Evolutionary conservation across 495 filamentous ascomycete species (phyloP).

Genomic region (Letharia columbiana): DNA sequence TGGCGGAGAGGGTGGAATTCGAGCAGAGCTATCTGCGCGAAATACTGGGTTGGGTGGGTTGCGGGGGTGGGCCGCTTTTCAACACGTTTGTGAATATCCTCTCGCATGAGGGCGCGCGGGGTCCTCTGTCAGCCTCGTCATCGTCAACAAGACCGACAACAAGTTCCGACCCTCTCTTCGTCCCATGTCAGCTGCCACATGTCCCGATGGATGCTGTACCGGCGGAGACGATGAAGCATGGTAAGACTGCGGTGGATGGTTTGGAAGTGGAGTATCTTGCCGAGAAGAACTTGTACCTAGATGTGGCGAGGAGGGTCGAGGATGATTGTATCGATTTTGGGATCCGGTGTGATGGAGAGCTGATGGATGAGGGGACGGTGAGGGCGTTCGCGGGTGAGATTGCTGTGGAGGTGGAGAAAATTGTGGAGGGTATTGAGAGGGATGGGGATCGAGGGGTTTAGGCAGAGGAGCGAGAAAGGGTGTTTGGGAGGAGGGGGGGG

Average conservation of each 20-base stretch:
- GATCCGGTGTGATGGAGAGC: conserved; percentile 27
- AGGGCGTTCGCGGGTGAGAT: conserved; percentile 25
- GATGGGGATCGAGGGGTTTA: not conserved
- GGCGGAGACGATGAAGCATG: not conserved
- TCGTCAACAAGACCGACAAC: not conserved
- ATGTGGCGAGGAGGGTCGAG: conserved; percentile 26
- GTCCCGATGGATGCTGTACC: not conserved
- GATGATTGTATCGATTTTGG: conserved; percentile 30
- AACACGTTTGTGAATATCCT: conserved; percentile 35
- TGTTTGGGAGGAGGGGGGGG: not conserved
- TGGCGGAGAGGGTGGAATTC: conserved; percentile 29
- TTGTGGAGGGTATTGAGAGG: not conserved
- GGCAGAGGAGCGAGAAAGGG: not conserved
- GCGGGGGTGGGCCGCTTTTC: conserved; percentile 24
- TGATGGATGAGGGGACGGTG: conserved; percentile 24
- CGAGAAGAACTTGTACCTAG: conserved; percentile 30
- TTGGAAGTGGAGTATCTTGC: conserved; percentile 28
- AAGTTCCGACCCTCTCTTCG: not conserved
- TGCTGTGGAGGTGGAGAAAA: conserved; percentile 22
- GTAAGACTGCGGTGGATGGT: conserved; percentile 22
- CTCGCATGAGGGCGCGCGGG: conserved; percentile 16
- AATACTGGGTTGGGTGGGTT: conserved; percentile 21
- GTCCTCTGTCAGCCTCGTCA: not conserved
- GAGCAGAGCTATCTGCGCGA: conserved; percentile 31
- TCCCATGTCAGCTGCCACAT: not conserved